These are phyloP conservation scores for Biscogniauxia sp. DNA, from an alignment of 2,329 filamentous ascomycete species.

Conservation along the genomic window DNA sequence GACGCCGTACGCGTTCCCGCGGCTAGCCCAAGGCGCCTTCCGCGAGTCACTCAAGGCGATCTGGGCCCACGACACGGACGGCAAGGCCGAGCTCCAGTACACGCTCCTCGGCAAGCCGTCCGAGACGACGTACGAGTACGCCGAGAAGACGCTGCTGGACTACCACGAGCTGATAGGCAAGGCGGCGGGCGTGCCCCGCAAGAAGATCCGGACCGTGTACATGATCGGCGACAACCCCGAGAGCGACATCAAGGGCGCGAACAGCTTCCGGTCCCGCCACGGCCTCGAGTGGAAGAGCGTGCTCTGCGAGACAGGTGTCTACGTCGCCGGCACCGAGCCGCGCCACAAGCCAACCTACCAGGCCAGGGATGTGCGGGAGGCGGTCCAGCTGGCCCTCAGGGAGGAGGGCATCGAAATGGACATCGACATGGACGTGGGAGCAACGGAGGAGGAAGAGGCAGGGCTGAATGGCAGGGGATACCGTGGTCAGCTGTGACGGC, in stretches of 20 bases:
- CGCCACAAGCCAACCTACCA: conserved; percentile 54
- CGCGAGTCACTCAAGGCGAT: conserved; percentile 61
- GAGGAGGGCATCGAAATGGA: conserved; percentile 4
- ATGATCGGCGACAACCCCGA: conserved; percentile 71
- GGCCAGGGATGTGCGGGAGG: conserved; percentile 60
- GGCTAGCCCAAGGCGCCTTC: conserved; percentile 70
- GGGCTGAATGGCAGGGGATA: not conserved
- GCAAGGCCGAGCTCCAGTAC: conserved; percentile 48
- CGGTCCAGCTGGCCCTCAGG: conserved; percentile 60
- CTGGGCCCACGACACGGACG: conserved; percentile 48
- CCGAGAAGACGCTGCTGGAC: conserved; percentile 53
- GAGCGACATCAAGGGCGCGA: conserved; percentile 69
- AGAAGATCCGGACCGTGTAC: conserved; percentile 55
- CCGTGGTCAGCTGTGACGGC: not conserved
- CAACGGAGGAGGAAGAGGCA: not conserved
- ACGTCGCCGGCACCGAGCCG: conserved; percentile 43
- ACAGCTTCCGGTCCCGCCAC: conserved; percentile 53
- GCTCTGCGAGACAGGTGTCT: conserved; percentile 67
- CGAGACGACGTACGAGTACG: conserved; percentile 62
- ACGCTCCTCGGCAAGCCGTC: conserved; percentile 66
- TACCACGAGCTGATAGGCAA: conserved; percentile 17
- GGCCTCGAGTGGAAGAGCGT: conserved; percentile 64
- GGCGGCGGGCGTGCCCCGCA: conserved; percentile 1
- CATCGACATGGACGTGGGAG: not conserved
- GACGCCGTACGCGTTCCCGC: conserved; percentile 61